Evolutionary conservation across 2,329 filamentous ascomycete genomes (phyloP), one percentile per base, ranked within the genome.

Genomic region (Hypoxylon sp.): DNA sequence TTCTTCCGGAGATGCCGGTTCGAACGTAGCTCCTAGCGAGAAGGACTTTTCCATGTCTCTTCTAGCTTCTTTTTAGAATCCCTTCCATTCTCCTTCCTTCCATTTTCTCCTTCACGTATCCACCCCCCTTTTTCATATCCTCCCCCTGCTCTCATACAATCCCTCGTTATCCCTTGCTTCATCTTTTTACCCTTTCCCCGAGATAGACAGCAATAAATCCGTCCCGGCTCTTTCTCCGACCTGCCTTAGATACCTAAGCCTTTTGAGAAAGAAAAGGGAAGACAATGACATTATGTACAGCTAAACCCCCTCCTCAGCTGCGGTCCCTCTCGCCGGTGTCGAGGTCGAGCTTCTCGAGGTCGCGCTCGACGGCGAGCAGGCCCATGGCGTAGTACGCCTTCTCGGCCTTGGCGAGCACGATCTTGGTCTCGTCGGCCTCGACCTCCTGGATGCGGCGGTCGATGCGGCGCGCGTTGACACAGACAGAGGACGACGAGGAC

Each of bases 331-430:
- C 69, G 11, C 58, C 71, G 46, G 80, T 77, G 38, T 81, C 79
- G 35, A 90, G 69, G 54, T 84, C 83, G 67, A 91, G 73, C 66
- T 78, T 80, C 61, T 86, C 81, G 62, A 95, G 79, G 72, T 96
- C 91, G 54, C 88, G 84, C 68, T 96, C 90, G n/a, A 91, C 82
- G 2, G 86, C 87, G 60, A 96, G 75, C 55, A 97, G 70, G 0
- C 93, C 93, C 71, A 96, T 81, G 1, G 91, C 92, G 77, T 89
- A 92, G 67, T 88, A 86, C 3, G 89, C 80, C 65, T 86, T 81
- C 67, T 90, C 85, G 7, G 80, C 81, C 63, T 83, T 81, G 42
- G 83, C 83, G n/a, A 89, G 76, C 18, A 88, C 82, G 9, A 93
- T 68, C 63, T 77, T 73, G 43, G 63, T 40, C n/a, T 55, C 76